These are phyloP conservation scores for Zygosaccharomyces bailii DNA, from an alignment of 805 yeast genomes.

Conservation along the genomic window DNA sequence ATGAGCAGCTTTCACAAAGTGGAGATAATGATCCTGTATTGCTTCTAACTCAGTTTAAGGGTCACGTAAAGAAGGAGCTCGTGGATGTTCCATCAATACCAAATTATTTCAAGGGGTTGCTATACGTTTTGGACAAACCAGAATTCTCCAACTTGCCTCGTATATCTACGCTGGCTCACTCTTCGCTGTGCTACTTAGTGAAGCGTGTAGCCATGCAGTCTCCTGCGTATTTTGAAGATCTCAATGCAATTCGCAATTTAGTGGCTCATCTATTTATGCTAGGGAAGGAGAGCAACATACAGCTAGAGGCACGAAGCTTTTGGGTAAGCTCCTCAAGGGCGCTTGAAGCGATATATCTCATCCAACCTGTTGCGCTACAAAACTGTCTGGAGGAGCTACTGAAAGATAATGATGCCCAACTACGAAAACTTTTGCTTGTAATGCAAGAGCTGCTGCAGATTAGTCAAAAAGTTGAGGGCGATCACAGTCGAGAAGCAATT, in stretches of 20 bases:
- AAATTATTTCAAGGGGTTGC: slow-evolving; percentile 28
- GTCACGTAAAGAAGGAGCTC: slow-evolving; percentile 36
- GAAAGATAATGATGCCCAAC: slow-evolving; percentile 6
- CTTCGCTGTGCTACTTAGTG: slow-evolving; percentile 44
- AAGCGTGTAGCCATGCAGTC: slow-evolving; percentile 43
- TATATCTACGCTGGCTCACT: slow-evolving; percentile 34
- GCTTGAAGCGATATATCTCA: slow-evolving; percentile 32
- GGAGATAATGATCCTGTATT: slow-evolving; percentile 15
- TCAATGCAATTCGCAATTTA: slow-evolving; percentile 12
- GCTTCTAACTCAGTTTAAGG: slow-evolving; percentile 31
- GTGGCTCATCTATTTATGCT: slow-evolving; percentile 15
- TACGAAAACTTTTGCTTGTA: slow-evolving; percentile 17
- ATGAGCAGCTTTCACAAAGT: slow-evolving; percentile 10
- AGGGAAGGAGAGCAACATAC: slow-evolving; percentile 8
- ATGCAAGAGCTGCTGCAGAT: slow-evolving; percentile 30
- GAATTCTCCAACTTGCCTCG: slow-evolving; percentile 4
- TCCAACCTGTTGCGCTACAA: slow-evolving; percentile 21
- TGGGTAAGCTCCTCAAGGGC: slow-evolving; percentile 34
- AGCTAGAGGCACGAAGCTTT: slow-evolving; percentile 24
- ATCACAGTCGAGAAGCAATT: neutral
- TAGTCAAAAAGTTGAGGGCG: slow-evolving; percentile 29
- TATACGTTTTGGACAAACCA: slow-evolving; percentile 13
- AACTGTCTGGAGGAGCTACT: slow-evolving; percentile 9
- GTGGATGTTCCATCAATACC: slow-evolving; percentile 25
- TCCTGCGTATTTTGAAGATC: slow-evolving; percentile 22